Evolutionary conservation across 2,329 filamentous ascomycete genomes (phyloP).

Genomic region (Albophoma yamanashiensis): DNA sequence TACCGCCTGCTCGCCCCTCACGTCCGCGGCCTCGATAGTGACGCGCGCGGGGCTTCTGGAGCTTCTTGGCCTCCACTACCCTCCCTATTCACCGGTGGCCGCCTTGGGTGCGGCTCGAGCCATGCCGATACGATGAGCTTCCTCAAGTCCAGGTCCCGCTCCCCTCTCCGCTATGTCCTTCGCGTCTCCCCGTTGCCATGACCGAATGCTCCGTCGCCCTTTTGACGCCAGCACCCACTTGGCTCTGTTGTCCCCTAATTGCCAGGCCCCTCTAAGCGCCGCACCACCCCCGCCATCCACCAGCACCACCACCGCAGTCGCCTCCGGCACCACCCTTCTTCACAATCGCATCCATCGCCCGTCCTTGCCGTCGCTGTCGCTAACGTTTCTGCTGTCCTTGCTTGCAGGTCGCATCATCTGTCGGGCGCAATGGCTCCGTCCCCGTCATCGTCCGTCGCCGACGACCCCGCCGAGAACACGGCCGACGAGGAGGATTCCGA

Average conservation of each 20-base stretch:
- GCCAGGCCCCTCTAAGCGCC: neutral
- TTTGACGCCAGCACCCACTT: neutral
- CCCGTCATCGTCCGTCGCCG: constrained; percentile 60
- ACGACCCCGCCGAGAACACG: constrained; percentile 81
- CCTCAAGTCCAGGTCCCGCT: constrained; percentile 30
- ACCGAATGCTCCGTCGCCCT: neutral
- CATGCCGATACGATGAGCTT: constrained; percentile 32
- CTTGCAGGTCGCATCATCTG: constrained; percentile 40
- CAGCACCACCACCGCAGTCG: neutral
- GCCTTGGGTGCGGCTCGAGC: constrained; percentile 11
- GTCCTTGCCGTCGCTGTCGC: constrained; percentile 6
- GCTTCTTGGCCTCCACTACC: neutral
- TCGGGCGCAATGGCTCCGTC: constrained; percentile 56
- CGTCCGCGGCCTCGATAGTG: neutral
- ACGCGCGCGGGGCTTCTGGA: neutral
- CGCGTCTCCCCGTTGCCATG: neutral
- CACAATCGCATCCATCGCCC: neutral
- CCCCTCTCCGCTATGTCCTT: neutral
- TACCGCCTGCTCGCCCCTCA: constrained; percentile 11
- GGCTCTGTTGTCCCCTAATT: neutral
- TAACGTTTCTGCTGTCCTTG: constrained; percentile 2
- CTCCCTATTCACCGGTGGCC: neutral
- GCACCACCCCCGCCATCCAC: neutral
- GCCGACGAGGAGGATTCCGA: constrained; percentile 98
- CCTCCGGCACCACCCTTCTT: neutral